Evolutionary conservation across 108 stramenopile species (phyloP).

Genomic region (Cyclotella distinguenda): DNA sequence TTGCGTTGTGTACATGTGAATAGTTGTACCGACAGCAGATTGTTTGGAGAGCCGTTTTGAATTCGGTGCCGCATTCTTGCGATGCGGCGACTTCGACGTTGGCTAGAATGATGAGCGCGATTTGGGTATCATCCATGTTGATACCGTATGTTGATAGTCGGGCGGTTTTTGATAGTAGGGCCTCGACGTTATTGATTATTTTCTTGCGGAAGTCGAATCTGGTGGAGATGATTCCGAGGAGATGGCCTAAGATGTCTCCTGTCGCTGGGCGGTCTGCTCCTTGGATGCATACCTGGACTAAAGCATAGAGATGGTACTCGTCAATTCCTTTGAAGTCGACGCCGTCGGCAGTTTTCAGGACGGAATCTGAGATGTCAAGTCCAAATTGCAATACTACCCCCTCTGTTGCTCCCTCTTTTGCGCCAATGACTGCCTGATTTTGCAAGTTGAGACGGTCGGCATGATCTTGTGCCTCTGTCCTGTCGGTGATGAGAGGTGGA

Average conservation of each 20-base stretch:
- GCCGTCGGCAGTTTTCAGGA: constrained; percentile 3
- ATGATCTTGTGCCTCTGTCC: not conserved
- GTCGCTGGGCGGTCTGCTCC: not conserved
- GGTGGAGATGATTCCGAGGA: not conserved
- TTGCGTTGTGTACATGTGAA: not conserved
- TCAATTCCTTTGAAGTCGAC: not conserved
- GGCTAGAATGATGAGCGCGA: not conserved
- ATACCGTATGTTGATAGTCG: not conserved
- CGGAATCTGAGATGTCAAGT: not conserved
- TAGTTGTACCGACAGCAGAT: constrained; percentile 2
- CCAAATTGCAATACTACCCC: not conserved
- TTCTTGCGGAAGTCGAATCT: constrained; percentile 1
- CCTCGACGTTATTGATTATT: not conserved
- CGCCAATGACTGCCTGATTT: constrained; percentile 5
- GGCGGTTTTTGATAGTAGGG: not conserved
- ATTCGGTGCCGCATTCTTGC: not conserved
- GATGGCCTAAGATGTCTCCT: not conserved
- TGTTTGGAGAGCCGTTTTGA: not conserved
- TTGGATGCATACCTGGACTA: not conserved
- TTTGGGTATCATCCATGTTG: not conserved
- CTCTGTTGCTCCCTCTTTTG: constrained; percentile 1
- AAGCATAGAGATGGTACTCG: not conserved
- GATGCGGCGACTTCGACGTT: not conserved
- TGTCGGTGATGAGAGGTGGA: not conserved
- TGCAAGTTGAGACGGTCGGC: constrained; percentile 3